Evolutionary conservation across 179 eudicot genomes (phyloP).

Genomic region (Camellia oleifera): DNA sequence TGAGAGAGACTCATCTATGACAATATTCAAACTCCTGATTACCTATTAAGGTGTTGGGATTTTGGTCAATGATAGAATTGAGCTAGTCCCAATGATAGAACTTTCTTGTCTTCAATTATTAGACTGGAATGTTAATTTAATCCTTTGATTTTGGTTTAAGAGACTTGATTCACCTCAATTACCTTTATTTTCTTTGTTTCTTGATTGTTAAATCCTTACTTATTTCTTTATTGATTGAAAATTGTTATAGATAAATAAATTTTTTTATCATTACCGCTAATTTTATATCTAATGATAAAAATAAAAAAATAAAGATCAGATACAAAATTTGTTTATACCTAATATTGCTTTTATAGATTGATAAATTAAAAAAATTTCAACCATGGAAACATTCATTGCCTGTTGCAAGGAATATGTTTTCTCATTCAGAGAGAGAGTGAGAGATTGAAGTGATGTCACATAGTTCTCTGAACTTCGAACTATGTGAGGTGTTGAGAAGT

Average conservation of each 20-base stretch:
- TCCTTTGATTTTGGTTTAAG: constrained; percentile 10
- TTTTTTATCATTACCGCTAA: no score
- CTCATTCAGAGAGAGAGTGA: background rate
- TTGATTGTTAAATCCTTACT: background rate
- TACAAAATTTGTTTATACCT: no score
- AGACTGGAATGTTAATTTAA: constrained; percentile 12
- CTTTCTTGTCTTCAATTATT: constrained; percentile 5
- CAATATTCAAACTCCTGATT: no score
- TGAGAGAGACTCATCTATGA: no score
- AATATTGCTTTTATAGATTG: background rate
- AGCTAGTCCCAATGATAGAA: background rate
- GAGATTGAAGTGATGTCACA: background rate
- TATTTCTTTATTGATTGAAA: background rate
- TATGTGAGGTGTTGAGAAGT: background rate
- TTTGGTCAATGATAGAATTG: no score
- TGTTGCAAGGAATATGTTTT: background rate
- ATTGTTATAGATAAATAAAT: no score
- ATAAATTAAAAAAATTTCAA: background rate
- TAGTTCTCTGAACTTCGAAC: background rate
- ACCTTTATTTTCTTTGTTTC: background rate
- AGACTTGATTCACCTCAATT: constrained; percentile 8
- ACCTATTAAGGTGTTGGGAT: no score
- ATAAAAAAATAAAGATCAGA: no score
- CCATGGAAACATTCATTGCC: background rate
- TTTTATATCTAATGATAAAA: no score